Evolutionary conservation across 345 rosid species (phyloP).

Genomic region (Syzygium grande): DNA sequence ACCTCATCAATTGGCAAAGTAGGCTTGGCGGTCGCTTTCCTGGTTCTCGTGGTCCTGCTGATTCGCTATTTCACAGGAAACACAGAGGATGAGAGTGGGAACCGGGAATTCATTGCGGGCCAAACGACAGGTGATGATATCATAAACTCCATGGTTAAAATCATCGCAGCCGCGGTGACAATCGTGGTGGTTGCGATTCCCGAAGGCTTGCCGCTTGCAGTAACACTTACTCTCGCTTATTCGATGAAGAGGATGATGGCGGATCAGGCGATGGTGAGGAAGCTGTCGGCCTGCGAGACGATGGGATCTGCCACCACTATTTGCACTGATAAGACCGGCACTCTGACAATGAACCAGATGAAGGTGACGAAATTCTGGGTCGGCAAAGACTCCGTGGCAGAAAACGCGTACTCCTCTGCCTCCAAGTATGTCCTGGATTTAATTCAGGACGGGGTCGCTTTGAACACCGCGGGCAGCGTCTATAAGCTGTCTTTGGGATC

Average conservation of each 20-base stretch:
- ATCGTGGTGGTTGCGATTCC: conserved; percentile 83
- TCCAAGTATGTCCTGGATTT: conserved; percentile 27
- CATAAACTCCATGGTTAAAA: conserved; percentile 43
- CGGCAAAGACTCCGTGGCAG: conserved; percentile 25
- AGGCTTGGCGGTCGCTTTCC: conserved; percentile 58
- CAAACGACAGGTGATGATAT: conserved; percentile 37
- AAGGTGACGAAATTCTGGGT: conserved; percentile 54
- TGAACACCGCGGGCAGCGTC: conserved; percentile 57
- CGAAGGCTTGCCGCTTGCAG: conserved; percentile 76
- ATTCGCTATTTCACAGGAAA: conserved; percentile 61
- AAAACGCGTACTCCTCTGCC: conserved; percentile 8
- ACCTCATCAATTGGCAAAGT: conserved; percentile 56
- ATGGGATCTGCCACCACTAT: conserved; percentile 78
- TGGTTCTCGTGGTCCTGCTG: conserved; percentile 52
- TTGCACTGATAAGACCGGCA: conserved; percentile 74
- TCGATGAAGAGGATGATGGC: conserved; percentile 78
- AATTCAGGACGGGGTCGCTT: conserved; percentile 48
- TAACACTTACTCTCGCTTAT: conserved; percentile 65
- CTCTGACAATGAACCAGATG: conserved; percentile 66
- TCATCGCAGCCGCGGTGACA: conserved; percentile 63
- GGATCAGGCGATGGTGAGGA: conserved; percentile 78
- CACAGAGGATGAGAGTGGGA: conserved; percentile 44
- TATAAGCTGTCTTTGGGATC: conserved; percentile 21
- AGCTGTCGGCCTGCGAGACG: conserved; percentile 71
- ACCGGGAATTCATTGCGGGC: conserved; percentile 29